Conservation (phyloP, 192 early-diverging fungal genomes). For the Podila epigama region DNA sequence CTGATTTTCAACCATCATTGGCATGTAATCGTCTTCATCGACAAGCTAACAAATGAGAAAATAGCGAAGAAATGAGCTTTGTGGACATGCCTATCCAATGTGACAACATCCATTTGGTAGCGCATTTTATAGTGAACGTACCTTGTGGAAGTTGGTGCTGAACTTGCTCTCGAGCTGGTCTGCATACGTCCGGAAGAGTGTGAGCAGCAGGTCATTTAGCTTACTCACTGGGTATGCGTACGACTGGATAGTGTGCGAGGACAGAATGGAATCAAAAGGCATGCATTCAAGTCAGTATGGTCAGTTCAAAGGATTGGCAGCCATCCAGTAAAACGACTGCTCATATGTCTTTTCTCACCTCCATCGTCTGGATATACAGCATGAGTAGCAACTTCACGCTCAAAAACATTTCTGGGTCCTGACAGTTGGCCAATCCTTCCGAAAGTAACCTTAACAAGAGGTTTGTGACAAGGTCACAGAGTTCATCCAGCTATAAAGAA, state of each 20-base stretch:
- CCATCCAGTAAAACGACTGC: too few species aligned
- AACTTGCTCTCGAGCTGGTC: slow-evolving; percentile 78
- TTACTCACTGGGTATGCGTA: slow-evolving; percentile 78
- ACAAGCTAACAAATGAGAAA: slow-evolving; percentile 66
- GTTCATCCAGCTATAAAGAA: slow-evolving; percentile 71
- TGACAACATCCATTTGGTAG: background rate
- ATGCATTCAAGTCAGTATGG: background rate
- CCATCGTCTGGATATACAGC: slow-evolving; percentile 92
- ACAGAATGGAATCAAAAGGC: background rate
- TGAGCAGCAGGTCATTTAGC: slow-evolving; percentile 74
- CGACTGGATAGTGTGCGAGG: slow-evolving; percentile 45
- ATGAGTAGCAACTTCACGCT: slow-evolving; percentile 80
- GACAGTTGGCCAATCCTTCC: slow-evolving; percentile 80
- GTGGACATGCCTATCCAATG: background rate
- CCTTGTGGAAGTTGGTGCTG: slow-evolving; percentile 72
- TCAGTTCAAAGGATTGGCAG: too few species aligned
- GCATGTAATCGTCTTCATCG: slow-evolving; percentile 83
- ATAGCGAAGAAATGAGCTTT: background rate
- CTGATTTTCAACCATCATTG: slow-evolving; percentile 71
- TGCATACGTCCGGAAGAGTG: slow-evolving; percentile 80
- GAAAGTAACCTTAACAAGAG: slow-evolving; percentile 84
- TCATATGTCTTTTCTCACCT: too few species aligned
- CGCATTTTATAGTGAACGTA: slow-evolving; percentile 16
- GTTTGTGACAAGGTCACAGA: slow-evolving; percentile 88
- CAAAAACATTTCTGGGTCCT: slow-evolving; percentile 81